Evolutionary conservation across 805 yeast species (phyloP), one percentile per base, ranked within the genome.

Genomic region (Saccharomycopsis sp.): DNA sequence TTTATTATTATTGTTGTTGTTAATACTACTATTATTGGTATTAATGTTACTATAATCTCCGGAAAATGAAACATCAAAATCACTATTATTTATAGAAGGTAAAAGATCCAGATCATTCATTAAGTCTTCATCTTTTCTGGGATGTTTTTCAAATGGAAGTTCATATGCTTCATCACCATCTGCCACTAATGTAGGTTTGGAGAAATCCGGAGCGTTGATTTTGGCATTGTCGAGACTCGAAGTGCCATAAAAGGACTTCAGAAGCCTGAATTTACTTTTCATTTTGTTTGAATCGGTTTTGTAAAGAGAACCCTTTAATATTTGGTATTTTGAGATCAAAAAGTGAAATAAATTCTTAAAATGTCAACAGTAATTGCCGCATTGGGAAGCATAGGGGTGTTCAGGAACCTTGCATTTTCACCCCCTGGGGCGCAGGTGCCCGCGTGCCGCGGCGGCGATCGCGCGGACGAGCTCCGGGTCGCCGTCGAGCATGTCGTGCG

Each of bases 71-170:
- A 8, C 6, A 23, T 10, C 10, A 8, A 23, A 23, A n/a, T n/a
- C n/a, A 23, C 26, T 23, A 10, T 23, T 23, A 8, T 23, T 6
- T n/a, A n/a, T n/a, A n/a, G n/a, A n/a, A n/a, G n/a, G n/a, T n/a
- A n/a, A n/a, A n/a, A n/a, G n/a, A n/a, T n/a, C n/a, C n/a, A n/a
- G n/a, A n/a, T n/a, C n/a, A n/a, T n/a, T n/a, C n/a, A 26, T 26
- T 13, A n/a, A n/a, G n/a, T 29, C 35, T 15, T 31, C 21, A 31
- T 31, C 21, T 9, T 18, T n/a, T 9, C 21, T n/a, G 15, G 8
- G n/a, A 12, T 23, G 30, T 18, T 35, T 35, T 10, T 56, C 61
- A 38, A 54, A 55, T 12, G 60, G 61, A 1, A 52, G 54, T 32
- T 58, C 56, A 15, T 52, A 42, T 0, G 53, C 45, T 30, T 49